phyloP scores from a whole-genome alignment of 108 stramenopile species.

The Conticribra guillardii region DNA sequence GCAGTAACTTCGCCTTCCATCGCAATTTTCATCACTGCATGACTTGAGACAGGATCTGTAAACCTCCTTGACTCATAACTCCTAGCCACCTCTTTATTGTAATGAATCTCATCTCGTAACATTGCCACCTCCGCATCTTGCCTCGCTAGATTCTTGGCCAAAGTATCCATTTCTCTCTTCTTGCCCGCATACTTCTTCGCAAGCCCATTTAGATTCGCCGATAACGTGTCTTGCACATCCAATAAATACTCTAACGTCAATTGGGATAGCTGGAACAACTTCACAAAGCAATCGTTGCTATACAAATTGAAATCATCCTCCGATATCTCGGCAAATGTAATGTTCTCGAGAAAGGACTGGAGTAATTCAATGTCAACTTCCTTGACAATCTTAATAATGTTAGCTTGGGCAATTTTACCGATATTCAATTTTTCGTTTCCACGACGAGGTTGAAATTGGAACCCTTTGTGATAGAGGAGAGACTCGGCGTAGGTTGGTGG shows the following conservation, averaged over 20 bases:
- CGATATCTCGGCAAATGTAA: slow-evolving; percentile 54
- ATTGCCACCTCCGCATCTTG: slow-evolving; percentile 40
- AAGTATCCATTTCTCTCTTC: slow-evolving; percentile 40
- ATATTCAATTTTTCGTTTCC: slow-evolving; percentile 53
- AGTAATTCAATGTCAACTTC: slow-evolving; percentile 53
- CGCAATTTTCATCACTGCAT: background rate
- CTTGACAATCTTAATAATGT: slow-evolving; percentile 20
- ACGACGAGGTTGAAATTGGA: slow-evolving; percentile 58
- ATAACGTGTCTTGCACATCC: slow-evolving; percentile 60
- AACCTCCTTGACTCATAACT: background rate
- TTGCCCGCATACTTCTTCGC: slow-evolving; percentile 43
- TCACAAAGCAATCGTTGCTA: slow-evolving; percentile 58
- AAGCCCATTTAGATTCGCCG: slow-evolving; percentile 52
- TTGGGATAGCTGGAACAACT: slow-evolving; percentile 64
- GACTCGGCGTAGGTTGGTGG: slow-evolving; percentile 35
- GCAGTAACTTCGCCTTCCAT: background rate
- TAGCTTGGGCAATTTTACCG: slow-evolving; percentile 45
- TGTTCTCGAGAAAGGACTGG: slow-evolving; percentile 53
- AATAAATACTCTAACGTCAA: slow-evolving; percentile 67
- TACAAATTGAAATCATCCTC: slow-evolving; percentile 62
- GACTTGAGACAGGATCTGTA: background rate
- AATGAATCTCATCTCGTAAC: slow-evolving; percentile 25
- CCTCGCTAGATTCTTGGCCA: slow-evolving; percentile 10
- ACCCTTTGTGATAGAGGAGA: slow-evolving; percentile 45
- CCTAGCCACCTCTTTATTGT: slow-evolving; percentile 10